Base-by-base conservation (phyloP, 2,329 filamentous ascomycete species). In the Onygena corvina region DNA sequence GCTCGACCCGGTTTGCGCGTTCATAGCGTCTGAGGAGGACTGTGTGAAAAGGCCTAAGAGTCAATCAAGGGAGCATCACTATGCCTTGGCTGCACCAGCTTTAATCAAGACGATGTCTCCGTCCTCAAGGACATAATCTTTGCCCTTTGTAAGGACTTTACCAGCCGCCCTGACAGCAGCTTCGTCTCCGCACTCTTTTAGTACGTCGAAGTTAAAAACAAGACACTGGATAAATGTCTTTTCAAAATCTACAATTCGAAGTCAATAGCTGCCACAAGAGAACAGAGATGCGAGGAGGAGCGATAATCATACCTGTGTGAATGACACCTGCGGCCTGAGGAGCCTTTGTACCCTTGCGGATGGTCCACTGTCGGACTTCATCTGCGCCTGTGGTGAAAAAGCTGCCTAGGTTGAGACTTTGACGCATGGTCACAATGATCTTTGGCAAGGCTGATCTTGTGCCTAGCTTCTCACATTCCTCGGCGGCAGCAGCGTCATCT, bases 221-320 rank as follows among this genome's bases (percentile, higher is more conserved):
- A 98, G 77, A 55, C 77, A 84, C 72, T 98, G 93, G 61, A 98
- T 98, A 66, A 98, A 98, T 0, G 93, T 98, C 81, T 98, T 98
- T 71, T 98, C 92, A 58, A 98, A 96, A 67, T 98, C 92, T 61
- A 42, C 23, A 49, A 20, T 5, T 8, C 8, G 33, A 18, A 2
- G 18, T 20, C 11, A 31, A 18, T 42, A 12, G 11, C n/a, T 11
- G 21, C 38, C 8, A 7, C 18, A 34, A 34, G 14, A 29, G 6
- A 14, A 14, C 11, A 25, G 27, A 14, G 3, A 14, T n/a, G n/a
- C n/a, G n/a, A 44, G 30, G 20, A 11, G 2, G 27, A 7, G 30
- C 12, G 29, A 51, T 34, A 20, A 14, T 50, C 56, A 52, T 62
- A 70, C 68, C 69, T 58, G 83, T 86, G 72, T 98, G 92, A 59